These are phyloP conservation scores for Rubroboletus satanas DNA, from an alignment of 768 basidiomycete genomes.

Conservation along the genomic window DNA sequence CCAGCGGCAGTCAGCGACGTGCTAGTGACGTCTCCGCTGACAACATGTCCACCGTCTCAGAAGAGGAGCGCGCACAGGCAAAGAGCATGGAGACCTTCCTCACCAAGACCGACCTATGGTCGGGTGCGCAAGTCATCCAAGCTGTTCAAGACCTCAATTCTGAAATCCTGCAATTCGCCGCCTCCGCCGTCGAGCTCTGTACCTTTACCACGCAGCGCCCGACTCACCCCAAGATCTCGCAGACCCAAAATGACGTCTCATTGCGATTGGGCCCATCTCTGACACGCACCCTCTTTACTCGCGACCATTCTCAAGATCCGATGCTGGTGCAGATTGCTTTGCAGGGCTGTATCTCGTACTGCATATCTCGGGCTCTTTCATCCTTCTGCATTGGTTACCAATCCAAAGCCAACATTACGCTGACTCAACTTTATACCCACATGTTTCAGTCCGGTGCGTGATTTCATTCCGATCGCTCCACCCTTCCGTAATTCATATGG, in stretches of 20 bases:
- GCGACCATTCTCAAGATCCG: slow-evolving; percentile 73
- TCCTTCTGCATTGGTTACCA: slow-evolving; percentile 75
- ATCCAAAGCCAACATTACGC: slow-evolving; percentile 60
- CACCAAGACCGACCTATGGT: slow-evolving; percentile 71
- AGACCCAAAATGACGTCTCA: slow-evolving; percentile 57
- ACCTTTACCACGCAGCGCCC: slow-evolving; percentile 45
- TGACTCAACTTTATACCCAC: slow-evolving; percentile 57
- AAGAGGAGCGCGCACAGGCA: slow-evolving; percentile 56
- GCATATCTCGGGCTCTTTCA: slow-evolving; percentile 62
- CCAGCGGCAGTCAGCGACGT: slow-evolving; percentile 12
- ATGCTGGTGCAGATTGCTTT: slow-evolving; percentile 73
- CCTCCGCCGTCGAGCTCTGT: slow-evolving; percentile 67
- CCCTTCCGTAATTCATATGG: slow-evolving; percentile 13
- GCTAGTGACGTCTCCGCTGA: slow-evolving; percentile 15
- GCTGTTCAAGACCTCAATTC: slow-evolving; percentile 77
- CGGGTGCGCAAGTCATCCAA: slow-evolving; percentile 74
- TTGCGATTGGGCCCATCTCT: slow-evolving; percentile 62
- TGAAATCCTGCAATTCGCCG: slow-evolving; percentile 77
- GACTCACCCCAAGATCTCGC: slow-evolving; percentile 39
- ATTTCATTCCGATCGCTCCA: background rate
- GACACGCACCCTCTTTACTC: slow-evolving; percentile 53
- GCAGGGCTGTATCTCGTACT: slow-evolving; percentile 66
- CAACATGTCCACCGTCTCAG: slow-evolving; percentile 31
- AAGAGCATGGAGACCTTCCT: slow-evolving; percentile 64
- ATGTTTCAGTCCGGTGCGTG: slow-evolving; percentile 52